Evolutionary conservation across 1,284 basidiomycete species (phyloP), one percentile per base, ranked within the genome.

Genomic region (Leccinum solheimii): DNA sequence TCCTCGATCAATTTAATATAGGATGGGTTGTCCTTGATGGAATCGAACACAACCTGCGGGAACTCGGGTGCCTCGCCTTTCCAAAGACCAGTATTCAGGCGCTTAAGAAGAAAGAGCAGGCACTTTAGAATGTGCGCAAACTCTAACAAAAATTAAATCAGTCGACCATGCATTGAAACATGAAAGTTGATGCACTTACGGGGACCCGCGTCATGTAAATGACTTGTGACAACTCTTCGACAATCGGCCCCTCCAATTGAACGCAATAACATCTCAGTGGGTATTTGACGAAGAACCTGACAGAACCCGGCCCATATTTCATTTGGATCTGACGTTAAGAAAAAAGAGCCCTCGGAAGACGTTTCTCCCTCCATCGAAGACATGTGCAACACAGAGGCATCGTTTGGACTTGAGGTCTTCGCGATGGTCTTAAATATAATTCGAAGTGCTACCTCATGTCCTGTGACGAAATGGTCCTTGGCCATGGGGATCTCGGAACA

Each of bases 21-120:
- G 1, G 83, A 81, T 1, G 81, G 71, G 69, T 94, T 95, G 68
- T 91, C 87, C 73, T 90, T 92, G 69, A 95, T 83, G n/a, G 88
- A 83, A 66, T 90, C 91, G 68, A 95, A 89, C 2, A 93, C 81
- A 45, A 90, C 81, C 64, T 87, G 83, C 1, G 93, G 88, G 70
- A 85, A 91, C 66, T 90, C 86, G 19, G 81, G 75, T 2, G 79
- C 78, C 70, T 92, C 88, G 43, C 81, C 85, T 21, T 76, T 70
- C 94, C 94, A 96, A 14, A 91, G 72, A 14, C 79, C 71, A 4
- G 75, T 70, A 2, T 79, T 79, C 59, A 89, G 72, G 52, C 82
- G 83, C 68, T 81, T 84, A 58, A 84, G 77, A 62, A 86, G 78
- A 62, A 83, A 77, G 19, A 80, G 72, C 64, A 86, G 87, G 66